Percentiles rank a stretch among this genome's conserved stretches.
These are phyloP conservation scores for Aaosphaeria pasadenensis DNA, from an alignment of 2,329 filamentous ascomycete genomes.

Conservation along the genomic window DNA sequence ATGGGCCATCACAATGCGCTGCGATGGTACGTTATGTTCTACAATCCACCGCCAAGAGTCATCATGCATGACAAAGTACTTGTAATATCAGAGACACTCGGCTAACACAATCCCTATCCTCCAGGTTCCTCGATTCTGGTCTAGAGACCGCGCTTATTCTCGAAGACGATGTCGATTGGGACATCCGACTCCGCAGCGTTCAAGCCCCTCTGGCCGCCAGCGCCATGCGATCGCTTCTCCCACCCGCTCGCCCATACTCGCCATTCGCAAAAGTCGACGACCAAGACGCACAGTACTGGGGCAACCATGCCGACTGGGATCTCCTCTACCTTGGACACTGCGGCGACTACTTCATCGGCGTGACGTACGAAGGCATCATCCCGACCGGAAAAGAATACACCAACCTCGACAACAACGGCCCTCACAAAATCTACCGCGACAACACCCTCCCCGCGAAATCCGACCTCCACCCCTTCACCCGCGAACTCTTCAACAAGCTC, in stretches of 20 bases:
- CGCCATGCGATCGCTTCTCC: constrained; percentile 38
- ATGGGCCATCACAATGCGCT: constrained; percentile 44
- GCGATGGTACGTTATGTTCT: constrained; percentile 24
- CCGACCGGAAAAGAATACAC: constrained; percentile 18
- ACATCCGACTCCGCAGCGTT: constrained; percentile 42
- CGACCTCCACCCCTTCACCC: constrained; percentile 41
- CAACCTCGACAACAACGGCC: constrained; percentile 25
- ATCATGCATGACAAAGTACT: background rate
- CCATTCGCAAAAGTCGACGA: constrained; percentile 13
- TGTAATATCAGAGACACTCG: too few relatives aligned
- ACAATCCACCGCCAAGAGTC: background rate
- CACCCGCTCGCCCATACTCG: constrained; percentile 19
- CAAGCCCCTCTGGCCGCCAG: constrained; percentile 42
- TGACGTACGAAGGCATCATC: constrained; percentile 27
- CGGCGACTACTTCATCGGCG: constrained; percentile 40
- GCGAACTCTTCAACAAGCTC: constrained; percentile 33
- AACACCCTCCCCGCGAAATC: constrained; percentile 33
- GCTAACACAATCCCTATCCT: background rate
- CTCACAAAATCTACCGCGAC: constrained; percentile 36
- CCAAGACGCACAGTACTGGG: constrained; percentile 39
- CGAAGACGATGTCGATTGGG: constrained; percentile 48
- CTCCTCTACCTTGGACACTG: constrained; percentile 46
- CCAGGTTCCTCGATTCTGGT: constrained; percentile 42
- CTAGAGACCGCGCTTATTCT: constrained; percentile 43
- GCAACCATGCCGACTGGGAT: constrained; percentile 39